Evolutionary conservation across 2,329 filamentous ascomycete genomes (phyloP).

Genomic region (Seiridium unicorne): DNA sequence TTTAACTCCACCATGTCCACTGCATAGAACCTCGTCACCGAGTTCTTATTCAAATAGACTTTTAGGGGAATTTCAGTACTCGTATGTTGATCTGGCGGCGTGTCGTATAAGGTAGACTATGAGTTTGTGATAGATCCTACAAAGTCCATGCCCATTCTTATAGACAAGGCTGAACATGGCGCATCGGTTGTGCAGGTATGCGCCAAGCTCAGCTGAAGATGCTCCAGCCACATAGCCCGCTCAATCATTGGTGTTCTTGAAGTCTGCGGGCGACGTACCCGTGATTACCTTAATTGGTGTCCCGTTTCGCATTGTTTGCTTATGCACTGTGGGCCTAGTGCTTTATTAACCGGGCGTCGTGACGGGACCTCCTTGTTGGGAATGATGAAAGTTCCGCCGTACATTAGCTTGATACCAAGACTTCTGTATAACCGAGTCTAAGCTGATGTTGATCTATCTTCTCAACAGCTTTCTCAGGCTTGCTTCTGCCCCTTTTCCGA

Average conservation of each 20-base stretch:
- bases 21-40: too few relatives aligned
- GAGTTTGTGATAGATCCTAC: background rate
- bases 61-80: too few relatives aligned
- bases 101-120: background rate
- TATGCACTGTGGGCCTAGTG: too few relatives aligned
- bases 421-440: too few relatives aligned
- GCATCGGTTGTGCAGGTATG: background rate
- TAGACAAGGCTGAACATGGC: background rate
- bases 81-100: too few relatives aligned
- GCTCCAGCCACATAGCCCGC: background rate
- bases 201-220: background rate
- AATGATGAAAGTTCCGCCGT: background rate
- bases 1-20: too few relatives aligned
- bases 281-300: background rate
- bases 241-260: background rate
- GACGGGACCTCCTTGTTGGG: background rate
- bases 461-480: background rate
- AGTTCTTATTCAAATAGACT: too few relatives aligned
- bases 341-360: background rate
- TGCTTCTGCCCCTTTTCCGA: background rate
- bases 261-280: background rate
- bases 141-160: background rate
- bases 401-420: background rate
- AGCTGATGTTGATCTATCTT: too few relatives aligned
- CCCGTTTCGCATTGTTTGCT: too few relatives aligned